Conservation (phyloP, 257 asterid species). For the Lycium barbarum region DNA sequence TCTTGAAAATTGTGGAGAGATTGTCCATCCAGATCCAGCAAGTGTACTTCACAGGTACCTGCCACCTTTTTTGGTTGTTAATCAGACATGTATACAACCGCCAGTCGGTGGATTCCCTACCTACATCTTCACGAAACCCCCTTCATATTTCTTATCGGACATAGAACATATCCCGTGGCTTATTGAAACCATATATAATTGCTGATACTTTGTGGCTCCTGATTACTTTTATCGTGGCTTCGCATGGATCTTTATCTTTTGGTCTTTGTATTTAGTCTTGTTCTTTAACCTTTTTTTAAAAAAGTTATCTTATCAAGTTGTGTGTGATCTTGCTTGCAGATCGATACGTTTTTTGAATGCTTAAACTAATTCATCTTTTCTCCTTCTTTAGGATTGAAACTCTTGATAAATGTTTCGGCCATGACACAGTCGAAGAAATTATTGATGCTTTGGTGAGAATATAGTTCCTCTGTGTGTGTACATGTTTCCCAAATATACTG, state of each 20-base stretch:
- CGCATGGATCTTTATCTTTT: not conserved
- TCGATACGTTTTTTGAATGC: constrained; percentile 13
- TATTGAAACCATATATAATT: not conserved
- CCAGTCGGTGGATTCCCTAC: not conserved
- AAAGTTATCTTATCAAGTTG: not conserved
- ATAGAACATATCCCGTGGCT: not conserved
- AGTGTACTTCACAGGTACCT: constrained; percentile 78
- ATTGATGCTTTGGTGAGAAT: constrained; percentile 79
- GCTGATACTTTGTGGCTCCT: not conserved
- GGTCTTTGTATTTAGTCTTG: not conserved
- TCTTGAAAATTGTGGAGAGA: constrained; percentile 67
- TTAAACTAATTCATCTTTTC: constrained; percentile 37
- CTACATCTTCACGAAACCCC: not conserved
- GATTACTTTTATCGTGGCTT: not conserved
- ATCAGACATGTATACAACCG: not conserved
- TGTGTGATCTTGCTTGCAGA: not conserved
- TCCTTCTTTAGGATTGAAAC: constrained; percentile 64
- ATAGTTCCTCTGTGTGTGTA: not conserved
- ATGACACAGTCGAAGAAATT: constrained; percentile 87
- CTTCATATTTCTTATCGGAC: not conserved
- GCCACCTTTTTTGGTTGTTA: not conserved
- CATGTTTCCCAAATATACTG: not conserved
- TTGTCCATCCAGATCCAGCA: constrained; percentile 58
- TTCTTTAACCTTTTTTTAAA: not conserved
- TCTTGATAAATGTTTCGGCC: constrained; percentile 89